Conservation (phyloP, 768 basidiomycete species). For the Strobilomyces dryophilus region DNA sequence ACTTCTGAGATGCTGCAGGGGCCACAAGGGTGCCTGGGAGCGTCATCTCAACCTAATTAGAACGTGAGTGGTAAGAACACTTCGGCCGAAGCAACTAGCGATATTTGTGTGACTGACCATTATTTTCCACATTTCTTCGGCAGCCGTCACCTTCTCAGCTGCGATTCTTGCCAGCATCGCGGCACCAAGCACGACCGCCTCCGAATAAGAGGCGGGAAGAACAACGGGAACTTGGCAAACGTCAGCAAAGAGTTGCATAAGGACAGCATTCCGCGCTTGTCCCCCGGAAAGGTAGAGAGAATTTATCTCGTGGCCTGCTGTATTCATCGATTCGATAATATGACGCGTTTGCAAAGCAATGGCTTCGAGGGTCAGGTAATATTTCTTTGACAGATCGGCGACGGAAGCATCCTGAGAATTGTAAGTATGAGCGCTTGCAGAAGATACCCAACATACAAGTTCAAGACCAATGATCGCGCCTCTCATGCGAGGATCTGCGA, state of each 20-base stretch:
- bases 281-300: constrained; percentile 91
- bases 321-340: constrained; percentile 88
- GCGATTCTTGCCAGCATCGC: constrained; percentile 94
- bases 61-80: background rate
- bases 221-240: constrained; percentile 80
- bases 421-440: background rate
- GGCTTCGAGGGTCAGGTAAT: constrained; percentile 86
- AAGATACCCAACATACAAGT: constrained; percentile 43
- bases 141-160: constrained; percentile 52
- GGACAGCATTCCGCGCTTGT: constrained; percentile 81
- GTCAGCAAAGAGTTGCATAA: constrained; percentile 90
- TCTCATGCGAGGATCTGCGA: constrained; percentile 93
- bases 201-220: constrained; percentile 68
- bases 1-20: constrained; percentile 57
- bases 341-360: constrained; percentile 94
- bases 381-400: constrained; percentile 82
- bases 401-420: constrained; percentile 58
- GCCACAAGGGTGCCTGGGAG: constrained; percentile 68
- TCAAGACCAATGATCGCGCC: constrained; percentile 87
- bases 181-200: constrained; percentile 87
- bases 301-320: constrained; percentile 75
- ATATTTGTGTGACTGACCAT: constrained; percentile 53
- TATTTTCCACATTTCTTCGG: constrained; percentile 78
- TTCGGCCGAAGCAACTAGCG: background rate
- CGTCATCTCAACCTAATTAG: constrained; percentile 82